phyloP scores from a whole-genome alignment of 305 asterid species.

The Fraxinus angustifolia region DNA sequence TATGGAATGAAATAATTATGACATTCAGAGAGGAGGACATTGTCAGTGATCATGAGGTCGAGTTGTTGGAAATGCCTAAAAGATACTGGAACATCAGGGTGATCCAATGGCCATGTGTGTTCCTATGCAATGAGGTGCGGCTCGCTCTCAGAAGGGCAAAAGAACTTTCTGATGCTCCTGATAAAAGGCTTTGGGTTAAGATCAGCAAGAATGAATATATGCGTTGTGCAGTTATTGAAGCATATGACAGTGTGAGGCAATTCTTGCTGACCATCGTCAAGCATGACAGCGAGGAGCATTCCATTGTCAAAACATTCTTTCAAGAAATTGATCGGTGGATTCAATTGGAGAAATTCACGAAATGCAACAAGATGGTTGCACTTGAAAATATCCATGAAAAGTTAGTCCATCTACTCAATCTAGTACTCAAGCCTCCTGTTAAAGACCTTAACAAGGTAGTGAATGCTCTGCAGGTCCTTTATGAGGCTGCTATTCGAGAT shows the following conservation, averaged over 20 bases:
- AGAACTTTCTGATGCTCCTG: slow-evolving; percentile 93
- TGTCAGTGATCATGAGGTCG: slow-evolving; percentile 79
- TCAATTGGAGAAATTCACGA: slow-evolving; percentile 77
- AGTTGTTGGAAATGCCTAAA: slow-evolving; percentile 77
- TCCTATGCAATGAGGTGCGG: slow-evolving; percentile 79
- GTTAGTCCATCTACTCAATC: slow-evolving; percentile 67
- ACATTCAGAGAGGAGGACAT: slow-evolving; percentile 94
- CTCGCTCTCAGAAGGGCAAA: slow-evolving; percentile 90
- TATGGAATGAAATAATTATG: slow-evolving; percentile 89
- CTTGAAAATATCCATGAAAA: slow-evolving; percentile 67
- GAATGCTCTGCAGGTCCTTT: slow-evolving; percentile 91
- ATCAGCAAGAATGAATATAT: slow-evolving; percentile 78
- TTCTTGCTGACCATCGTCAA: slow-evolving; percentile 71
- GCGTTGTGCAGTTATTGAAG: slow-evolving; percentile 87
- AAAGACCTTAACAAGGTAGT: slow-evolving; percentile 65
- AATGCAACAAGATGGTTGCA: slow-evolving; percentile 59
- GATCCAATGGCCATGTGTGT: slow-evolving; percentile 96
- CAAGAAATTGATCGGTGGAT: slow-evolving; percentile 77
- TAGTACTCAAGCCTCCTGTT: slow-evolving; percentile 52
- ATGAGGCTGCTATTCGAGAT: slow-evolving; percentile 89
- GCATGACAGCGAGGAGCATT: slow-evolving; percentile 71
- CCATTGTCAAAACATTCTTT: slow-evolving; percentile 69
- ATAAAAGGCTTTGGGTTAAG: slow-evolving; percentile 85
- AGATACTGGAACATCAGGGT: slow-evolving; percentile 81
- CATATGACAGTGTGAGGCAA: slow-evolving; percentile 70